Conservation (phyloP, 495 filamentous ascomycete species). For the Neurospora sp. region DNA sequence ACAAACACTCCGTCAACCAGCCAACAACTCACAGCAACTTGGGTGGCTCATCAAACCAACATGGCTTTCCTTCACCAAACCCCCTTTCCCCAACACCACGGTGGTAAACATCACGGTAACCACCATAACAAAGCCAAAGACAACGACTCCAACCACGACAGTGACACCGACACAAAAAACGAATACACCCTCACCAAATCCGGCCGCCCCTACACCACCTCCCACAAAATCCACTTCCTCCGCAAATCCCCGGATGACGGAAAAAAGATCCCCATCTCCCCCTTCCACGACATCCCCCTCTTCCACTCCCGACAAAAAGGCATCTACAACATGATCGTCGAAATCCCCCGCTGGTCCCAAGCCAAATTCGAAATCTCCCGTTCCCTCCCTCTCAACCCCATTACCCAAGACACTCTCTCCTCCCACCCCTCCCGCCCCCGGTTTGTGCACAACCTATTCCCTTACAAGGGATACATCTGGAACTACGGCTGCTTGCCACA, state of each 20-base stretch:
- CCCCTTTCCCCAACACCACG: background rate
- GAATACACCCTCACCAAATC: background rate
- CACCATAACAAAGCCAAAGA: background rate
- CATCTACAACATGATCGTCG: constrained; percentile 22
- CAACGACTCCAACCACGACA: background rate
- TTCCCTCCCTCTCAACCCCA: constrained; percentile 13
- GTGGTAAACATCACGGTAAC: background rate
- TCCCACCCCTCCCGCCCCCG: background rate
- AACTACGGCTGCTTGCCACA: constrained; percentile 19
- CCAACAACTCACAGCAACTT: background rate
- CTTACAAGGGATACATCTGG: constrained; percentile 20
- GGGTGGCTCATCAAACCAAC: background rate
- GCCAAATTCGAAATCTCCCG: constrained; percentile 19
- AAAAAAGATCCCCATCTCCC: background rate
- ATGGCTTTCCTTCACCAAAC: background rate
- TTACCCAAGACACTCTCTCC: constrained; percentile 11
- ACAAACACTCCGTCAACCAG: background rate
- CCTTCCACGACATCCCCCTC: constrained; percentile 3
- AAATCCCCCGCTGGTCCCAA: constrained; percentile 20
- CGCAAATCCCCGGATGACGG: background rate
- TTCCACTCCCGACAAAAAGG: background rate
- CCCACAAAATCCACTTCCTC: background rate
- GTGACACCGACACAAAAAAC: background rate
- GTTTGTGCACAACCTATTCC: constrained; percentile 12
- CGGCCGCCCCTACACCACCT: background rate